Evolutionary conservation across 2,329 filamentous ascomycete genomes (phyloP).

Genomic region (Sarocladium oryzae): DNA sequence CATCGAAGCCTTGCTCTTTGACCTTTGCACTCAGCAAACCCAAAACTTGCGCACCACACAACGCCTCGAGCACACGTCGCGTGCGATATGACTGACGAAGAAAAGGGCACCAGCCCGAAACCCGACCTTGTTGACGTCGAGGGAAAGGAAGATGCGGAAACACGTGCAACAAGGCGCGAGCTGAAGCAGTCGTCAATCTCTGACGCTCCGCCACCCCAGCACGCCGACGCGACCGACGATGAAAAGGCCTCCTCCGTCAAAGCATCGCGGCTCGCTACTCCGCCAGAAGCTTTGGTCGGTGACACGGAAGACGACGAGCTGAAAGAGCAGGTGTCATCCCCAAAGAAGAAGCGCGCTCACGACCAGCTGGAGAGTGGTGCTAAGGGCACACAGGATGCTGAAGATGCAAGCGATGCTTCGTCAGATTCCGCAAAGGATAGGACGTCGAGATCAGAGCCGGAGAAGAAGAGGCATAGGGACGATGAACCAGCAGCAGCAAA

Average conservation of each 20-base stretch:
- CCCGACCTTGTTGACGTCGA: slow-evolving; percentile 26
- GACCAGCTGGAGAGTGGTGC: slow-evolving; percentile 47
- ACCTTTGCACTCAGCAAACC: not conserved
- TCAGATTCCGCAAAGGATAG: slow-evolving; percentile 42
- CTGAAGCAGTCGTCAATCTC: slow-evolving; percentile 59
- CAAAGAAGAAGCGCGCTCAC: slow-evolving; percentile 60
- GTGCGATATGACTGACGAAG: slow-evolving; percentile 4
- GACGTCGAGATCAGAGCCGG: slow-evolving; percentile 44
- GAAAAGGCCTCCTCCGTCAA: slow-evolving; percentile 18
- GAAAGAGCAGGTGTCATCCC: slow-evolving; percentile 47
- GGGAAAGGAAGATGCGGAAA: slow-evolving; percentile 54
- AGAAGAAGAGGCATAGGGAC: slow-evolving; percentile 60
- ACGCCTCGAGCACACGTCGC: not conserved
- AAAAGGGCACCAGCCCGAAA: slow-evolving; percentile 31
- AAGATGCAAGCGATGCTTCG: slow-evolving; percentile 34
- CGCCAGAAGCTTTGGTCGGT: not conserved
- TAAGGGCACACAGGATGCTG: slow-evolving; percentile 35
- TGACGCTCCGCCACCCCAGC: slow-evolving; percentile 23
- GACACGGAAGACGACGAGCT: slow-evolving; percentile 5
- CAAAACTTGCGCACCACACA: not conserved
- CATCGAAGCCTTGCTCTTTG: not conserved
- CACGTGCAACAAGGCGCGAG: slow-evolving; percentile 56
- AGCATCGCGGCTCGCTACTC: slow-evolving; percentile 24
- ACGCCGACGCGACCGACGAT: slow-evolving; percentile 12
- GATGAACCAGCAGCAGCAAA: slow-evolving; percentile 30